Evolutionary conservation across 2,329 filamentous ascomycete species (phyloP).

Genomic region (Bipolaris gigantea): DNA sequence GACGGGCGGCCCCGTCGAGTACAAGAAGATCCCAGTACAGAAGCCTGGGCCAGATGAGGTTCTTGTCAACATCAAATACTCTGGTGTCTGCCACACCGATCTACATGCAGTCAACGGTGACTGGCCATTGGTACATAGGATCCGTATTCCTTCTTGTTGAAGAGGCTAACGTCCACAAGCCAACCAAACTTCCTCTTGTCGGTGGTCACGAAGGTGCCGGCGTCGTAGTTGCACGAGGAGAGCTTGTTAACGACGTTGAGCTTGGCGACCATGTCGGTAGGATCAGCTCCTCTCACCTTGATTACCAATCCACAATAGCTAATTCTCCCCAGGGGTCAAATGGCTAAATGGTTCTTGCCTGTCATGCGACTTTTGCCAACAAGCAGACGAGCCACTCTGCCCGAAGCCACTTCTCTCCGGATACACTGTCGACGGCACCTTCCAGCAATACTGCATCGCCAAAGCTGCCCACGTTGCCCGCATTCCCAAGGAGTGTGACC

Average conservation of each 20-base stretch:
- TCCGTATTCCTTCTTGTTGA: not conserved
- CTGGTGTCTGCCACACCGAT: constrained; percentile 89
- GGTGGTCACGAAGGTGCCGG: constrained; percentile 81
- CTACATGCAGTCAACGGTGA: constrained; percentile 81
- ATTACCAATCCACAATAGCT: not conserved
- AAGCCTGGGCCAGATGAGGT: constrained; percentile 87
- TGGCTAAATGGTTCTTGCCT: constrained; percentile 92
- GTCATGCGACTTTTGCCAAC: constrained; percentile 79
- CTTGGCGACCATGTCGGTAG: constrained; percentile 75
- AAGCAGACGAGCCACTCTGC: constrained; percentile 82
- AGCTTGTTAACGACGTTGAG: constrained; percentile 72
- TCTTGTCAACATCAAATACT: constrained; percentile 87
- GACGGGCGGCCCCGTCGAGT: constrained; percentile 68
- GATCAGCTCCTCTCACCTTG: not conserved
- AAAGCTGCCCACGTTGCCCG: constrained; percentile 84
- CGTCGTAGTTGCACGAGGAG: constrained; percentile 76
- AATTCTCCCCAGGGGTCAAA: constrained; percentile 61
- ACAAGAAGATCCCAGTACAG: constrained; percentile 80
- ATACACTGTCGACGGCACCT: constrained; percentile 89
- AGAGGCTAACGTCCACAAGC: constrained; percentile 29
- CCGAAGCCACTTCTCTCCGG: constrained; percentile 74
- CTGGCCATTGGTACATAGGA: constrained; percentile 67
- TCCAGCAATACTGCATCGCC: constrained; percentile 89
- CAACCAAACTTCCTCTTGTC: constrained; percentile 80
- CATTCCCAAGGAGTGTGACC: constrained; percentile 73